These are phyloP conservation scores for Leersia perrieri DNA, from an alignment of 176 grass and related monocot genomes.

Conservation along the genomic window DNA sequence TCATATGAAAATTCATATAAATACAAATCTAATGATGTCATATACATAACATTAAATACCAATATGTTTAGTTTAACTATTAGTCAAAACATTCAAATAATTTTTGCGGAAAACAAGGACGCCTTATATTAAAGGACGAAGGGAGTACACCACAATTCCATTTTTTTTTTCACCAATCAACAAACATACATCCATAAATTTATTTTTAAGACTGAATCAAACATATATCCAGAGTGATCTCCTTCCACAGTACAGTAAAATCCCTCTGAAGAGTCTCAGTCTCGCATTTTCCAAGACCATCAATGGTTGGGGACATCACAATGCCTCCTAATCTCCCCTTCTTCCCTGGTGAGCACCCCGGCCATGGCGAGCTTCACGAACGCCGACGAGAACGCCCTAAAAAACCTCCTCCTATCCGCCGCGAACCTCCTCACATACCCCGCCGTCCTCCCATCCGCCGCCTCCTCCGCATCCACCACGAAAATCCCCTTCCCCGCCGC, in stretches of 20 bases:
- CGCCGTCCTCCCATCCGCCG: background rate
- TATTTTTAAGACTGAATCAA: too few species aligned
- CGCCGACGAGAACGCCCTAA: background rate
- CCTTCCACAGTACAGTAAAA: background rate
- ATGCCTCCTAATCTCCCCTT: conserved; percentile 8
- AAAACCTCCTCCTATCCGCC: background rate
- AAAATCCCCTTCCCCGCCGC: background rate
- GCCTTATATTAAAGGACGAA: too few species aligned
- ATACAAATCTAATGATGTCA: too few species aligned
- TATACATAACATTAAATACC: too few species aligned
- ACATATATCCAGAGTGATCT: too few species aligned
- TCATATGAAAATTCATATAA: too few species aligned
- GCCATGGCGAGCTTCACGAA: conserved; percentile 3
- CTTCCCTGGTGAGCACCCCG: conserved; percentile 11
- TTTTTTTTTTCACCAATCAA: background rate
- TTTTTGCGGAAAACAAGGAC: too few species aligned
- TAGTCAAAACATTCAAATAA: too few species aligned
- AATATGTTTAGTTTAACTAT: too few species aligned
- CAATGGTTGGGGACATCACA: background rate
- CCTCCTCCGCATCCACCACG: conserved; percentile 2
- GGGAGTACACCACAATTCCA: background rate
- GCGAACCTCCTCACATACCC: background rate
- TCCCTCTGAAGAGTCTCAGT: too few species aligned
- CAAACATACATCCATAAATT: background rate
- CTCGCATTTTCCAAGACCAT: background rate